These are phyloP conservation scores for Durotheca rogersii DNA, from an alignment of 495 filamentous ascomycete species.

Conservation along the genomic window DNA sequence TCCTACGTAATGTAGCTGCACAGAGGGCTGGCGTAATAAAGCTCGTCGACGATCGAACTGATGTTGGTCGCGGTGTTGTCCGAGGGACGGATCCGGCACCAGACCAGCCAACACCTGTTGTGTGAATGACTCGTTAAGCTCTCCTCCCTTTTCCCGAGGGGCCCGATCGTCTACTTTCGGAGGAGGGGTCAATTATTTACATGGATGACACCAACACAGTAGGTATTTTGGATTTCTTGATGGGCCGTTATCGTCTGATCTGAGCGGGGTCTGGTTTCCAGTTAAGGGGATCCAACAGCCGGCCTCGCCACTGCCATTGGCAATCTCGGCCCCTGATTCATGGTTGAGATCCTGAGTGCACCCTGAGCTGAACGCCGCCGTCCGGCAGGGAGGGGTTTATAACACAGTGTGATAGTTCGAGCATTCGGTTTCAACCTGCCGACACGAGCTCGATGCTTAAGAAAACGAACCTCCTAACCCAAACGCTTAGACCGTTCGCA, in stretches of 20 bases:
- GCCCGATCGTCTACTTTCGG: no score
- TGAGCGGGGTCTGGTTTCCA: slow-evolving; percentile 26
- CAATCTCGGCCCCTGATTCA: slow-evolving; percentile 17
- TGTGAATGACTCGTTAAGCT: not conserved
- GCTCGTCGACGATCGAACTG: not conserved
- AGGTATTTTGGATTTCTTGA: slow-evolving; percentile 13
- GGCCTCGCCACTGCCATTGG: slow-evolving; percentile 19
- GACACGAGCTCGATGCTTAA: slow-evolving; percentile 9
- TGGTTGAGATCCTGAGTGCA: slow-evolving; percentile 25
- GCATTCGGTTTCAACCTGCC: slow-evolving; percentile 10
- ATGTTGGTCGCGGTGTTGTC: not conserved
- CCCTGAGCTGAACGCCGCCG: slow-evolving; percentile 9
- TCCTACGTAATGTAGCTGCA: slow-evolving; percentile 7
- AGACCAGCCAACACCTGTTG: not conserved
- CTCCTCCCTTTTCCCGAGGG: not conserved
- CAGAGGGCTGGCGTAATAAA: not conserved
- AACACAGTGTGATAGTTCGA: slow-evolving; percentile 6
- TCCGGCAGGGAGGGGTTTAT: slow-evolving; percentile 6
- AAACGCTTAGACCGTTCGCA: no score
- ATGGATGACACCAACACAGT: slow-evolving; percentile 2
- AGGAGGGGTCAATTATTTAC: no score
- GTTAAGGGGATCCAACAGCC: slow-evolving; percentile 18
- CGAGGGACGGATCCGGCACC: not conserved
- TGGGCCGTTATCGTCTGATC: slow-evolving; percentile 36
- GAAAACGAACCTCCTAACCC: slow-evolving; percentile 7